Conservation (phyloP, 2,329 filamentous ascomycete species). For the Cladosporium halotolerans region DNA sequence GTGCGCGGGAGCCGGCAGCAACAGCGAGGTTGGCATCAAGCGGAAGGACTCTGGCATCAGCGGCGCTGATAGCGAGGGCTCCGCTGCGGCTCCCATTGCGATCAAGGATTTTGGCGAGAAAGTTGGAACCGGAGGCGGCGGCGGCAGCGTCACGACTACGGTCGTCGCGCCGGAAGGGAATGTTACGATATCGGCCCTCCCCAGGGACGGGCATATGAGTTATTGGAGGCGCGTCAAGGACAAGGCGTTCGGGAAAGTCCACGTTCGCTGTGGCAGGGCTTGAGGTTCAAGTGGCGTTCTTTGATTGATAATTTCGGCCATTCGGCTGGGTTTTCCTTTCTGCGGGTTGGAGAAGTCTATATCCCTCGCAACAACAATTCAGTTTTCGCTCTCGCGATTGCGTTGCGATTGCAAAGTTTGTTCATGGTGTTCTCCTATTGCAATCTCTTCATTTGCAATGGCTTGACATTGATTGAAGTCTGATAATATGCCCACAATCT, state of each 20-base stretch:
- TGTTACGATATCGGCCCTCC: slow-evolving; percentile 7
- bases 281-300: slow-evolving; percentile 7
- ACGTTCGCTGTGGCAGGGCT: slow-evolving; percentile 11
- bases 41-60: slow-evolving; percentile 27
- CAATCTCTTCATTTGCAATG: too few species aligned
- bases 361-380: not conserved
- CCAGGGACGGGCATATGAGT: not conserved
- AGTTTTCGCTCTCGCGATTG: not conserved
- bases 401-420: not conserved
- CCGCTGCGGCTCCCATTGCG: slow-evolving; percentile 10
- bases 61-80: slow-evolving; percentile 8
- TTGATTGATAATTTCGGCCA: not conserved
- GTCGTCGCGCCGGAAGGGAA: slow-evolving; percentile 3
- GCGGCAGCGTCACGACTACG: not conserved
- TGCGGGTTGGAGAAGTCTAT: not conserved
- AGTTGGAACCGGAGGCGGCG: not conserved
- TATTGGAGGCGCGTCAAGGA: slow-evolving; percentile 9
- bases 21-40: slow-evolving; percentile 14
- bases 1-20: slow-evolving; percentile 26
- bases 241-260: slow-evolving; percentile 12
- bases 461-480: too few species aligned
- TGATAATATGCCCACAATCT: too few species aligned
- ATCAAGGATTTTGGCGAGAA: slow-evolving; percentile 9
- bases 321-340: not conserved
- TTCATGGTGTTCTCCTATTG: too few species aligned